Evolutionary conservation across 768 basidiomycete genomes (phyloP).

Genomic region (Guyanaporus albipodus): DNA sequence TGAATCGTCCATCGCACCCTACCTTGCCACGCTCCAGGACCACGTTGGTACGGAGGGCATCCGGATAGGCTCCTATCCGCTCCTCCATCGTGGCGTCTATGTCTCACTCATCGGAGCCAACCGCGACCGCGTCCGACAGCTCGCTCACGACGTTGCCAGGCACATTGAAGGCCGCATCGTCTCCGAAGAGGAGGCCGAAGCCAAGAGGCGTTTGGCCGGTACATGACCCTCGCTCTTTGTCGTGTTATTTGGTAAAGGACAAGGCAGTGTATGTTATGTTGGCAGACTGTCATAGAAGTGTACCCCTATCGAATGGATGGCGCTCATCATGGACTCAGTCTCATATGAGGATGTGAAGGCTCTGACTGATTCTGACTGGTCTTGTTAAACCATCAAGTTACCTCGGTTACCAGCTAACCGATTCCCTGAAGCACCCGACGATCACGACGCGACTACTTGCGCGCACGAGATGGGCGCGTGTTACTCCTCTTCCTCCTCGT

Average conservation of each 20-base stretch:
- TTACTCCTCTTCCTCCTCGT: too few relatives aligned
- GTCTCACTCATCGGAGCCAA: slow-evolving; percentile 55
- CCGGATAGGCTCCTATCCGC: slow-evolving; percentile 77
- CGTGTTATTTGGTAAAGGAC: neutral
- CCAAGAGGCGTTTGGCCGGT: slow-evolving; percentile 37
- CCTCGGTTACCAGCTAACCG: too few relatives aligned
- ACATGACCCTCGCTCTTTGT: neutral
- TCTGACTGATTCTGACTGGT: too few relatives aligned
- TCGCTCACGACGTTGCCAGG: slow-evolving; percentile 60
- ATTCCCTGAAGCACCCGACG: too few relatives aligned
- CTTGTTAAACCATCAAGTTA: too few relatives aligned
- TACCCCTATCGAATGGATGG: too few relatives aligned
- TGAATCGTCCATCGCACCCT: slow-evolving; percentile 87
- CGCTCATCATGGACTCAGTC: too few relatives aligned
- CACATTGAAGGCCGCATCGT: slow-evolving; percentile 56
- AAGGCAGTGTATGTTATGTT: too few relatives aligned
- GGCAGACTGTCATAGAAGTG: too few relatives aligned
- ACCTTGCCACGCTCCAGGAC: slow-evolving; percentile 71
- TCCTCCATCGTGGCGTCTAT: slow-evolving; percentile 56
- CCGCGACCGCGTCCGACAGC: slow-evolving; percentile 44
- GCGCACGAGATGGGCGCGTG: too few relatives aligned
- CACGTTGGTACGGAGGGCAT: slow-evolving; percentile 73
- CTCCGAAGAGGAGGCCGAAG: slow-evolving; percentile 61
- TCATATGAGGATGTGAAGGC: too few relatives aligned
- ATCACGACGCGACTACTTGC: too few relatives aligned